Percentiles rank a stretch among this genome's conserved stretches.
These are phyloP conservation scores for Sclerotinia nivalis DNA, from an alignment of 2,329 filamentous ascomycete species.

Conservation along the genomic window DNA sequence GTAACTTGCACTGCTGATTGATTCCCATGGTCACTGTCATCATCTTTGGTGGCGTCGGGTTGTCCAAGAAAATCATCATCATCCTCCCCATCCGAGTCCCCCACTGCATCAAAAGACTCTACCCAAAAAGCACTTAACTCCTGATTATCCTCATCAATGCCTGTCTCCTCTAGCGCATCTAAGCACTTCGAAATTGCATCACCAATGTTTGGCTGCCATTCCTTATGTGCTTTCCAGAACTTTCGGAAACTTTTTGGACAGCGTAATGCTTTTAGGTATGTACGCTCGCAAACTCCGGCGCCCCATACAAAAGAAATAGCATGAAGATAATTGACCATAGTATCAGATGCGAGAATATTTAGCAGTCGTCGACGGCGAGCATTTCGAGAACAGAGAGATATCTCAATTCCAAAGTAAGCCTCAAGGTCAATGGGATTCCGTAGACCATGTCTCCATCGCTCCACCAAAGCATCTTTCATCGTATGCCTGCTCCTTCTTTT, in stretches of 20 bases:
- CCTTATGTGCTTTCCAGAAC: conserved; percentile 22
- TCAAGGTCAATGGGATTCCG: conserved; percentile 27
- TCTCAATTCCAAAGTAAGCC: conserved; percentile 25
- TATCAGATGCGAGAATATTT: conserved; percentile 24
- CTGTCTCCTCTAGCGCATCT: conserved; percentile 24
- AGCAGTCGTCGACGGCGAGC: conserved; percentile 23
- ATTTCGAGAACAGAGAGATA: conserved; percentile 29
- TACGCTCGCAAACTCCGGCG: not conserved
- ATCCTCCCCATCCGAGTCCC: conserved; percentile 26
- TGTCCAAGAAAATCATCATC: not conserved
- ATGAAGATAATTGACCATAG: conserved; percentile 27
- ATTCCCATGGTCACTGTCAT: not conserved
- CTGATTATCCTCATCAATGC: conserved; percentile 25
- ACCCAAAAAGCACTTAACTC: conserved; percentile 28
- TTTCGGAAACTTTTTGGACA: conserved; percentile 24
- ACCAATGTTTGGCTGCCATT: conserved; percentile 23
- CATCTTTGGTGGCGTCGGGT: not conserved
- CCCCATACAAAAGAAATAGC: not conserved
- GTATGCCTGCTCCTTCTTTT: conserved; percentile 26
- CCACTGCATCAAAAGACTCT: conserved; percentile 25
- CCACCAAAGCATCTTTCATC: conserved; percentile 28
- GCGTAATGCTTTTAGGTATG: conserved; percentile 19
- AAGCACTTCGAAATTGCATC: conserved; percentile 27
- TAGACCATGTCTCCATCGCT: conserved; percentile 25
- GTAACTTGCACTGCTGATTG: not conserved